Evolutionary conservation across 768 basidiomycete genomes (phyloP).

Genomic region (Leccinellum luteum): DNA sequence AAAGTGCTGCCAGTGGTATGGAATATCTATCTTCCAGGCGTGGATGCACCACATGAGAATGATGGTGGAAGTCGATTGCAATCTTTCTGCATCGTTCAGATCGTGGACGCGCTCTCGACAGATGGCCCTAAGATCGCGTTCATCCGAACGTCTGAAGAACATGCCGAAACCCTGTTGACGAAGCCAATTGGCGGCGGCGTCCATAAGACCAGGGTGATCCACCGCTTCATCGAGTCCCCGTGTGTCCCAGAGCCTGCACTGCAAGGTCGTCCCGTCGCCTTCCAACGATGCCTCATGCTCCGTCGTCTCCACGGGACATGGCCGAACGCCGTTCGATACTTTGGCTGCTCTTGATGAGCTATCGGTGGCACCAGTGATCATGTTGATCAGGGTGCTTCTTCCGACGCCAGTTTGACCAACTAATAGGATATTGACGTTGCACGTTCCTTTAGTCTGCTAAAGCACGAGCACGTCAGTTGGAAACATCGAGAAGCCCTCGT

Average conservation of each 20-base stretch:
- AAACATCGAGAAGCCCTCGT: not conserved
- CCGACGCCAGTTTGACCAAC: slow-evolving; percentile 30
- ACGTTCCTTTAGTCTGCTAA: not conserved
- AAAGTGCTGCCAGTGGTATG: slow-evolving; percentile 27
- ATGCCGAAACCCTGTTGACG: slow-evolving; percentile 20
- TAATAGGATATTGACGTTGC: slow-evolving; percentile 16
- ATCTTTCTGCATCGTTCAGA: slow-evolving; percentile 7
- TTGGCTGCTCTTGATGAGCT: slow-evolving; percentile 13
- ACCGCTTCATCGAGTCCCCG: slow-evolving; percentile 28
- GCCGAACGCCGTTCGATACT: slow-evolving; percentile 25
- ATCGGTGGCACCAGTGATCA: slow-evolving; percentile 19
- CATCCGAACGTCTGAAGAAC: slow-evolving; percentile 15
- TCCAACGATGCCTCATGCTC: slow-evolving; percentile 9
- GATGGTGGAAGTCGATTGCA: slow-evolving; percentile 6
- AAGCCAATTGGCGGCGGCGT: slow-evolving; percentile 16
- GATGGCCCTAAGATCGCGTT: slow-evolving; percentile 21
- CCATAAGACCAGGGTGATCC: slow-evolving; percentile 22
- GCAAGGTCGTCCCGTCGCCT: slow-evolving; percentile 1
- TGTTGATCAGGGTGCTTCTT: slow-evolving; percentile 28
- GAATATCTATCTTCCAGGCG: slow-evolving; percentile 28
- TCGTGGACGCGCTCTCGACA: slow-evolving; percentile 18
- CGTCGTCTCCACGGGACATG: slow-evolving; percentile 23
- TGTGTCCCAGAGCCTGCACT: slow-evolving; percentile 24
- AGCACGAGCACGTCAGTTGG: not conserved
- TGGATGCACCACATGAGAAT: slow-evolving; percentile 30